Evolutionary conservation across 768 basidiomycete genomes (phyloP), one percentile per base, ranked within the genome.

Genomic region (Cystofilobasidium ferigula): DNA sequence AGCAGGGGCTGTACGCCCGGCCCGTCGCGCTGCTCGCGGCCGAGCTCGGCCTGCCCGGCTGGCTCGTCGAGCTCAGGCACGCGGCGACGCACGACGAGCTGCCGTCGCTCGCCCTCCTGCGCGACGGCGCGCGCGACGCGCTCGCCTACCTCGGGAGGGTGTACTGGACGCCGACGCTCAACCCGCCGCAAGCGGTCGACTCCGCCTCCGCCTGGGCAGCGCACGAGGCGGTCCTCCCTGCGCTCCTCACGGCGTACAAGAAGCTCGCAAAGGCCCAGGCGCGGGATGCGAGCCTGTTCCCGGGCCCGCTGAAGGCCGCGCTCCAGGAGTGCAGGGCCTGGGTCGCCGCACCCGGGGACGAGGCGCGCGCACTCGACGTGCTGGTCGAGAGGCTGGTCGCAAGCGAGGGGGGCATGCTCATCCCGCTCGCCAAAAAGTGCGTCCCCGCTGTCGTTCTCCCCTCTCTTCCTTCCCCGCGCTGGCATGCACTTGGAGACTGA

Each of bases 81-180:
- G 89, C 90, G 32, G 89, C 89, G 16, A 99, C 95, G 1, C 95
- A 98, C 72, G 94, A 98, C 72, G 89, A 94, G 68, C 78, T 98
- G 16, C 95, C 94, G 0, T 86, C 86, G 69, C 78, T 97, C 13
- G 84, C 85, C 61, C 76, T 92, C 6, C 80, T 95, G 22, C 82
- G 86, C 62, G 84, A 88, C 66, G 91, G 85, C 0, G 83, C 85
- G 36, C 79, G 80, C 63, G 86, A 93, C 89, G 85, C 87, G 5
- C 81, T 93, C 79, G 73, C 78, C 48, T 95, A 91, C 89, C 81
- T 95, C 28, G 78, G 89, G 42, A 80, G 84, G 67, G 85, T 89
- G 70, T 95, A 91, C 74, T 93, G 89, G 74, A 78, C 87, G 14
- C 89, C 89, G 0, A 86, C 83, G 7, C 66, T 73, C 22, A 67